Evolutionary conservation across 2,329 filamentous ascomycete species (phyloP).

Genomic region (Ophioceras dolichostomum): DNA sequence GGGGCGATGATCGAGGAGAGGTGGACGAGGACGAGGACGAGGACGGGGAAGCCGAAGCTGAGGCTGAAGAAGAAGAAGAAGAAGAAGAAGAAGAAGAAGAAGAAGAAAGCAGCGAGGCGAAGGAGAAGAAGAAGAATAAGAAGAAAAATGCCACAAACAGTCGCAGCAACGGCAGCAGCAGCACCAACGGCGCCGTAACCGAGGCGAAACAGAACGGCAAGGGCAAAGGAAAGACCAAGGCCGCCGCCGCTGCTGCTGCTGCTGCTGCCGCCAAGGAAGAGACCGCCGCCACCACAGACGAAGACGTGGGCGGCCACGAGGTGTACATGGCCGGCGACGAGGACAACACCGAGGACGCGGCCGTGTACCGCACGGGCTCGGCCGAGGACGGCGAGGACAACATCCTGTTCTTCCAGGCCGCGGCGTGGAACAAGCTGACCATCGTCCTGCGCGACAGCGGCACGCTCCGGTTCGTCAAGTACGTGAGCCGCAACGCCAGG

Average conservation of each 20-base stretch:
- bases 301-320: conserved; percentile 58
- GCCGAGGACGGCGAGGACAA: conserved; percentile 63
- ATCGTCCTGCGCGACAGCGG: conserved; percentile 82
- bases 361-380: conserved; percentile 68
- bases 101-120: conserved; percentile 7
- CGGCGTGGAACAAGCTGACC: conserved; percentile 80
- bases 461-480: conserved; percentile 89
- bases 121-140: conserved; percentile 14
- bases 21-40: conserved; percentile 28
- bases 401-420: conserved; percentile 50
- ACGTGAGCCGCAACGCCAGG: conserved; percentile 68
- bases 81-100: conserved; percentile 2
- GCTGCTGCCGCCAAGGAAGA: no score
- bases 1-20: conserved; percentile 49
- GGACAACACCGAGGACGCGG: conserved; percentile 54
- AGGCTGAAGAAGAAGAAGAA: conserved; percentile 8
- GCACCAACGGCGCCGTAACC: conserved; percentile 17
- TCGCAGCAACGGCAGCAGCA: conserved; percentile 8
- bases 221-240: conserved; percentile 17
- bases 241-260: no score
- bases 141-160: conserved; percentile 2
- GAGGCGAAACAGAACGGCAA: conserved; percentile 20
- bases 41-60: conserved; percentile 1
- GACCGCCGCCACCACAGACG: conserved; percentile 15
- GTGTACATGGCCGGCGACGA: conserved; percentile 92